These are phyloP conservation scores for Solanum phureja DNA, from an alignment of 257 asterid species.

Conservation along the genomic window DNA sequence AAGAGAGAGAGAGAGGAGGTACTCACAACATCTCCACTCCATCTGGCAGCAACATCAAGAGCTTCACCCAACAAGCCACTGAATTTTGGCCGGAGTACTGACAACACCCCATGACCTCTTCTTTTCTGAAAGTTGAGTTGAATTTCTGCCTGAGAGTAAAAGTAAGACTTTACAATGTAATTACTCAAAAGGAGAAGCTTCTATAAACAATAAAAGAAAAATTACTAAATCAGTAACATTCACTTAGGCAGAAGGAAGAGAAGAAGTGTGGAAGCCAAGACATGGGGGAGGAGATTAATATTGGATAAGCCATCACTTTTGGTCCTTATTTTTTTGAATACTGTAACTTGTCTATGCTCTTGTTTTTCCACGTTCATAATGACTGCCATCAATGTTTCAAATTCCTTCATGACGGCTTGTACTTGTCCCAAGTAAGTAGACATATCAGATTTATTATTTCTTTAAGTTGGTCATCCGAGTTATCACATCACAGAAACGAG, in stretches of 20 bases:
- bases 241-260: background rate
- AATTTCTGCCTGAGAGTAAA: conserved; percentile 64
- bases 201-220: background rate
- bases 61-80: conserved; percentile 99
- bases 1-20: conserved; percentile 5
- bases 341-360: background rate
- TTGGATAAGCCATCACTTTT: background rate
- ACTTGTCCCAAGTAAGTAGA: background rate
- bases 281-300: background rate
- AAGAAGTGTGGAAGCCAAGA: background rate
- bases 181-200: background rate
- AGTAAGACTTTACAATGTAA: background rate
- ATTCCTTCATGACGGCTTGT: background rate
- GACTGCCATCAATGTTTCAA: background rate
- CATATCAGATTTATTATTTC: background rate
- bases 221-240: background rate
- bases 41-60: conserved; percentile 95
- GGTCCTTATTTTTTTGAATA: background rate
- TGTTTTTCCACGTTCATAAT: background rate
- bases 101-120: conserved; percentile 90
- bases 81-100: conserved; percentile 92
- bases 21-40: conserved; percentile 99
- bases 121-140: conserved; percentile 93
- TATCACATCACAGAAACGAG: background rate
- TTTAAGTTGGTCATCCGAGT: background rate